These are phyloP conservation scores for Pyrenophora teres DNA, from an alignment of 2,329 filamentous ascomycete species.

Conservation along the genomic window DNA sequence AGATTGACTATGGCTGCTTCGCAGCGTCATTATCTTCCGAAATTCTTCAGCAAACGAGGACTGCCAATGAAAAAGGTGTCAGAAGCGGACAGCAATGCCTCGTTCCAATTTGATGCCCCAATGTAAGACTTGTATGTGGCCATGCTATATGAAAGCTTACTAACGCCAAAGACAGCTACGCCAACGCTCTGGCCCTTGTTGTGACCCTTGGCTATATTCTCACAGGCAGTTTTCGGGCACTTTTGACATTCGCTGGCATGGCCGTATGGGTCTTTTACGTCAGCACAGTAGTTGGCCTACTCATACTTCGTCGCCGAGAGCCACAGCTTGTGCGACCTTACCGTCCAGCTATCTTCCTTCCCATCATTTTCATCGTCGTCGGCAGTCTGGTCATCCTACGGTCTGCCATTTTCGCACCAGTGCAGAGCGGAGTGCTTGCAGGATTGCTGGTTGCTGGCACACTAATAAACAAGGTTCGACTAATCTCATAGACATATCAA, in stretches of 20 bases:
- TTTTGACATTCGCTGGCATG: slow-evolving; percentile 58
- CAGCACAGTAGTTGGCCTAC: slow-evolving; percentile 63
- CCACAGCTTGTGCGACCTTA: slow-evolving; percentile 62
- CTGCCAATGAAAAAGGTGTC: slow-evolving; percentile 19
- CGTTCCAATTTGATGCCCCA: slow-evolving; percentile 37
- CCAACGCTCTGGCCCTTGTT: slow-evolving; percentile 33
- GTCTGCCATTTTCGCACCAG: slow-evolving; percentile 63
- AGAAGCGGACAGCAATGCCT: slow-evolving; percentile 2
- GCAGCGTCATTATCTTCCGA: slow-evolving; percentile 43
- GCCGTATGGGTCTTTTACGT: slow-evolving; percentile 66
- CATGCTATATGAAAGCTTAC: slow-evolving; percentile 14
- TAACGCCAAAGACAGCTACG: slow-evolving; percentile 25
- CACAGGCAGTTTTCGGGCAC: slow-evolving; percentile 64
- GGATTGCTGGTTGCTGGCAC: slow-evolving; percentile 58
- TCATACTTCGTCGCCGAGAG: slow-evolving; percentile 62
- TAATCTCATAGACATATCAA: slow-evolving; percentile 5
- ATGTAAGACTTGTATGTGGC: slow-evolving; percentile 25
- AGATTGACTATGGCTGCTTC: slow-evolving; percentile 64
- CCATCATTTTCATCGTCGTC: slow-evolving; percentile 60
- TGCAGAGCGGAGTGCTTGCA: slow-evolving; percentile 59
- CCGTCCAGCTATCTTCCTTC: slow-evolving; percentile 58
- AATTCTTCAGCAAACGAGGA: slow-evolving; percentile 38
- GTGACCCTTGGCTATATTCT: slow-evolving; percentile 62
- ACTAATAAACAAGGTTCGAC: slow-evolving; percentile 39
- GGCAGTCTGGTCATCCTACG: slow-evolving; percentile 65